phyloP scores from a whole-genome alignment of 2,329 filamentous ascomycete species.

The Arthrobotrys sphaeroides region DNA sequence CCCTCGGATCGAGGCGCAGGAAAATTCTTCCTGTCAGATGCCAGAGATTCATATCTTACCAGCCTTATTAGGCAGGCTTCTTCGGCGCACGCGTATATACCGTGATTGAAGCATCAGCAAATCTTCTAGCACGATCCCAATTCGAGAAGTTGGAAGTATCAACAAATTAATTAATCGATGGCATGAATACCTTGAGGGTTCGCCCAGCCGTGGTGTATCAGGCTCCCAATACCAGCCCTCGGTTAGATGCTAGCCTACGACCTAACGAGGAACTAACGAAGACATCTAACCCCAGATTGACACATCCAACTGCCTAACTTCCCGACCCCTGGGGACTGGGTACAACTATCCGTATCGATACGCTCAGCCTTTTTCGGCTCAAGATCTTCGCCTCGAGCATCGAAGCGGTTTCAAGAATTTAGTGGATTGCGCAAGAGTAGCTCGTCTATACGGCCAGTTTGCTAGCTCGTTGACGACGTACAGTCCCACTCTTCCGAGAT shows the following conservation, averaged over 20 bases:
- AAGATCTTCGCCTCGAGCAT: conserved; percentile 40
- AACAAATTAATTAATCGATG: neutral
- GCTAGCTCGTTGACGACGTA: neutral
- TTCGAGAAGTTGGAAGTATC: conserved; percentile 27
- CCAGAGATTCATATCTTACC: conserved; percentile 14
- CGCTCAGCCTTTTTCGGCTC: conserved; percentile 20
- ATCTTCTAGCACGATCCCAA: conserved; percentile 8
- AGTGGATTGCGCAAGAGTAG: conserved; percentile 12
- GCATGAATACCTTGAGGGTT: conserved; percentile 10
- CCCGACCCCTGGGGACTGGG: neutral
- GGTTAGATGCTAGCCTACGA: neutral
- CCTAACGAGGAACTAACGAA: conserved; percentile 12
- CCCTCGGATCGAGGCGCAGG: conserved; percentile 48
- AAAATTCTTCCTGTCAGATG: conserved; percentile 43
- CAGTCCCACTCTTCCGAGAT: too few relatives aligned
- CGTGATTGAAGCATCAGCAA: conserved; percentile 15
- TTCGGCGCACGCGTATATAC: neutral
- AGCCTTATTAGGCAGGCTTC: conserved; percentile 37
- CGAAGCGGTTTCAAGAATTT: conserved; percentile 27
- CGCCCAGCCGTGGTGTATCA: neutral
- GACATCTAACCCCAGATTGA: conserved; percentile 29
- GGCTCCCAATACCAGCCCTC: conserved; percentile 34
- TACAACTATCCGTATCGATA: conserved; percentile 51
- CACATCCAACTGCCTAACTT: conserved; percentile 37
- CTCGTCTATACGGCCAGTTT: conserved; percentile 27